phyloP scores from a whole-genome alignment of 805 yeast species.

The Candida ipomoeae region DNA sequence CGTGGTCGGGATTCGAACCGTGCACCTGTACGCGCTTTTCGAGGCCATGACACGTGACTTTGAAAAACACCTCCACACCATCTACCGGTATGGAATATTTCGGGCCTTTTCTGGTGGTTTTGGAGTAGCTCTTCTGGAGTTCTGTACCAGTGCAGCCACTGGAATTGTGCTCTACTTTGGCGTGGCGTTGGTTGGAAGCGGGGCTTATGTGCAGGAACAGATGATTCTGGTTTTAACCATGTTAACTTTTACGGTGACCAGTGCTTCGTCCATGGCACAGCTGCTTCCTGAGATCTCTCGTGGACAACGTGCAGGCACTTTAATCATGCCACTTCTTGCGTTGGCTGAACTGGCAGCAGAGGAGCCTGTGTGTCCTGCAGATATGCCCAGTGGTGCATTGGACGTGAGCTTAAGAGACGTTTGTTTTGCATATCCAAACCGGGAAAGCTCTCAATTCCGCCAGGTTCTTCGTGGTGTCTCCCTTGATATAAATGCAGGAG shows the following conservation, averaged over 20 bases:
- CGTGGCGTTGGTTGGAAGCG: constrained; percentile 57
- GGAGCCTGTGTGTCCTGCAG: constrained; percentile 1
- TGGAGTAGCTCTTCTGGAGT: constrained; percentile 56
- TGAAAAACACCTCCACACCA: constrained; percentile 19
- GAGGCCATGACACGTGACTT: constrained; percentile 43
- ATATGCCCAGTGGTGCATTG: background rate
- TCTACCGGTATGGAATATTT: constrained; percentile 39
- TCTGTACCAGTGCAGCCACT: constrained; percentile 58
- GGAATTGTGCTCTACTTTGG: constrained; percentile 79
- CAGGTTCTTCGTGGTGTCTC: constrained; percentile 39
- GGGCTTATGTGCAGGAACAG: constrained; percentile 51
- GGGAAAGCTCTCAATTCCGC: constrained; percentile 17
- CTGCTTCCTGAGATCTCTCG: constrained; percentile 77
- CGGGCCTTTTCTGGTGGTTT: constrained; percentile 63
- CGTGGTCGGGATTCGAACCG: constrained; percentile 57
- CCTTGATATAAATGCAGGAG: constrained; percentile 42
- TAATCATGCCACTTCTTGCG: constrained; percentile 39
- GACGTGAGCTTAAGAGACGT: constrained; percentile 36
- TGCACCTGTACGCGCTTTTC: constrained; percentile 54
- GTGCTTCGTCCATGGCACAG: constrained; percentile 54
- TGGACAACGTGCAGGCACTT: constrained; percentile 69
- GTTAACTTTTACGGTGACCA: constrained; percentile 66
- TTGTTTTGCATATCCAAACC: constrained; percentile 45
- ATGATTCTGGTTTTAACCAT: constrained; percentile 69
- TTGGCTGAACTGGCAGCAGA: constrained; percentile 35